Evolutionary conservation across 441 rosid species (phyloP), one percentile per base, ranked within the genome.

Genomic region (Croton setiger): DNA sequence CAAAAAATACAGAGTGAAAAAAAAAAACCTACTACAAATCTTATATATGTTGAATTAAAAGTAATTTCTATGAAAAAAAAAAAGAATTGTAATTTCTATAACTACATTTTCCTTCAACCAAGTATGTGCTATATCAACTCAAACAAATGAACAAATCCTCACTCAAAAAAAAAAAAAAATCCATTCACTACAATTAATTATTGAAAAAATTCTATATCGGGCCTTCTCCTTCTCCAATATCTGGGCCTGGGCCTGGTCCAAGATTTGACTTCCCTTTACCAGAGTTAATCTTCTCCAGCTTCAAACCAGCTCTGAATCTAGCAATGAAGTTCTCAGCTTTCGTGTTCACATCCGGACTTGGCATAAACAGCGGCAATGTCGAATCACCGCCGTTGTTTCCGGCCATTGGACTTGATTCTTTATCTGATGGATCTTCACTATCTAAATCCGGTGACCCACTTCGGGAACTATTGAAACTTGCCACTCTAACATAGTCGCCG

Each of bases 251-350:
- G 74, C 91, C 72, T 17, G 80, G 88, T 72, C 91, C 93, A 72
- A 91, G 82, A 41, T 88, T 91, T 39, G 97, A 93, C 66, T 83
- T 83, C 21, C 76, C 80, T 63, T 76, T 83, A 8, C 67, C 74
- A 7, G 98, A 90, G 69, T 93, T 88, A 56, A 78, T 59, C 85
- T 85, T 91, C 86, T 93, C 97, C 82, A 86, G 48, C 67, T 67
- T 84, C 80, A 91, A 75, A 6, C 93, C 93, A 52, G 94, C 95
- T 68, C 90, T 89, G 78, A 91, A 88, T 64, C 81, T 85, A 23
- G 92, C 90, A 56, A 93, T 91, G 86, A 93, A 93, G 59, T 85
- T 76, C 63, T 85, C 90, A 2, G 98, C 97, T 69, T 93, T 89
- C 4, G 88, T 82, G 75, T 93, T 64, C 71, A 93, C 94, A 71